Conservation (phyloP, 257 asterid genomes). For the Nyctanthes arbortristis region DNA sequence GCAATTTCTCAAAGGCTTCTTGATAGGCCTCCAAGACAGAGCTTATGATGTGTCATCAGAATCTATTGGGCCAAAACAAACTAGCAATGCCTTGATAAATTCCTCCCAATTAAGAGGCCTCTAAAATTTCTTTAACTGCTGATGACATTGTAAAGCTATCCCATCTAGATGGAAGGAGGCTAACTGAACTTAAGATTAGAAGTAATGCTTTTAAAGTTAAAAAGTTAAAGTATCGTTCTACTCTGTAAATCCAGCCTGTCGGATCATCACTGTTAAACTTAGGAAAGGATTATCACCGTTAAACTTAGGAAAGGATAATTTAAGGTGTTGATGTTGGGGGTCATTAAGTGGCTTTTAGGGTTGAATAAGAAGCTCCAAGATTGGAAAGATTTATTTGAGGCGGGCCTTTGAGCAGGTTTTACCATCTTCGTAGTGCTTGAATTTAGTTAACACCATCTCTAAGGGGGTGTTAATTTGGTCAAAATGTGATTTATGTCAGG, state of each 20-base stretch:
- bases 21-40: not conserved
- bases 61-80: not conserved
- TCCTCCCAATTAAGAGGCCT: not conserved
- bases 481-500: not conserved
- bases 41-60: not conserved
- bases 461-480: not conserved
- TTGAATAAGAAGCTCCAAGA: not conserved
- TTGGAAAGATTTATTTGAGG: not conserved
- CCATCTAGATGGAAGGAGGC: not conserved
- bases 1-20: not conserved
- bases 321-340: not conserved
- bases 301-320: not conserved
- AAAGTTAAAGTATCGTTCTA: not conserved
- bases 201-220: not conserved
- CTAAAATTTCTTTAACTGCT: not conserved
- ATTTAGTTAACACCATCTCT: not conserved
- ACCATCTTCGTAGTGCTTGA: not conserved
- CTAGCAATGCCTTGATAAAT: not conserved
- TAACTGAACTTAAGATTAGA: not conserved
- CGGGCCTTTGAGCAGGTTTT: not conserved
- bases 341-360: not conserved
- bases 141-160: not conserved
- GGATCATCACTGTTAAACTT: not conserved
- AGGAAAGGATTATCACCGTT: not conserved
- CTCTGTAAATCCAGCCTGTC: not conserved